Percentiles rank a stretch among this genome's conserved stretches.
phyloP scores from a whole-genome alignment of 2,329 filamentous ascomycete species.

The Aspergillus ibericus region DNA sequence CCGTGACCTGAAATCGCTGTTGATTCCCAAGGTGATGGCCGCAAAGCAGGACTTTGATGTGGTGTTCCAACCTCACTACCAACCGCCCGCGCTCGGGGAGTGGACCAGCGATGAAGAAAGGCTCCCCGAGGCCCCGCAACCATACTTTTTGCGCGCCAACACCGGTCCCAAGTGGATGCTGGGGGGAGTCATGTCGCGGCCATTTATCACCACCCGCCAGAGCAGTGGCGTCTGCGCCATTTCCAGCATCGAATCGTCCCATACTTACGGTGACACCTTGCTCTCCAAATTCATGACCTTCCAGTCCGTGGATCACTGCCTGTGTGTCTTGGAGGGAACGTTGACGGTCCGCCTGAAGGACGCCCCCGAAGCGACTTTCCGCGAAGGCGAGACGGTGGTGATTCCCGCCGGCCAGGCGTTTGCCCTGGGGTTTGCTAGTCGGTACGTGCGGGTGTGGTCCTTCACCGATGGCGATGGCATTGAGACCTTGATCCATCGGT shows the following conservation, averaged over 20 bases:
- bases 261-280: conserved; percentile 37
- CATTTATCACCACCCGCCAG: conserved; percentile 52
- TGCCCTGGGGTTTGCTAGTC: conserved; percentile 45
- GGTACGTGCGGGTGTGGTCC: conserved; percentile 49
- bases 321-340: conserved; percentile 51
- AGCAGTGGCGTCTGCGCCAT: conserved; percentile 54
- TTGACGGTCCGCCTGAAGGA: conserved; percentile 45
- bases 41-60: conserved; percentile 59
- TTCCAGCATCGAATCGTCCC: conserved; percentile 50
- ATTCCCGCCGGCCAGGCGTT: conserved; percentile 51
- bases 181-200: conserved; percentile 38
- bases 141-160: conserved; percentile 55
- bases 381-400: conserved; percentile 52
- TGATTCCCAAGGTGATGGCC: conserved; percentile 58
- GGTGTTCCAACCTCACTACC: conserved; percentile 52
- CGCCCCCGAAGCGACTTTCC: conserved; percentile 34
- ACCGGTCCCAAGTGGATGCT: conserved; percentile 38
- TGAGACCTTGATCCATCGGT: conserved; percentile 46
- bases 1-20: conserved; percentile 51
- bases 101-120: conserved; percentile 28
- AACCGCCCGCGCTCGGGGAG: conserved; percentile 42
- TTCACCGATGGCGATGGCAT: conserved; percentile 54
- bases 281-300: conserved; percentile 47
- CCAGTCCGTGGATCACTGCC: conserved; percentile 52
- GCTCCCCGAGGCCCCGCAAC: conserved; percentile 27